These are phyloP conservation scores for Selenicereus undatus DNA, from an alignment of 148 eudicot species.

Conservation along the genomic window DNA sequence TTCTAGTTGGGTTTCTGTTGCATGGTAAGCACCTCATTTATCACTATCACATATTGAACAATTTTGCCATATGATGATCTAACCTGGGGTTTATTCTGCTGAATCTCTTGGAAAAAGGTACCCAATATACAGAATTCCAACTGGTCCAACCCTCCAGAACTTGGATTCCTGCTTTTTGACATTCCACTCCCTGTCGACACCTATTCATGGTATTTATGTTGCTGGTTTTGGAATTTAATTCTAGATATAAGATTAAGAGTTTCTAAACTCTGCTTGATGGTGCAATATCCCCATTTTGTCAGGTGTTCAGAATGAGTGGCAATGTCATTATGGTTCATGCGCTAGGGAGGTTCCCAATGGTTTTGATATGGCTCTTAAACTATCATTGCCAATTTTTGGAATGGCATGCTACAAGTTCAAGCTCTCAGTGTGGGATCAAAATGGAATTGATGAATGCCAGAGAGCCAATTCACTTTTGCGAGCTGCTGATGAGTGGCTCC, in stretches of 20 bases:
- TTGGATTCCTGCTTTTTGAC: constrained; percentile 95
- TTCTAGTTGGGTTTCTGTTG: constrained; percentile 93
- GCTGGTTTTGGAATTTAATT: background rate
- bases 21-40: constrained; percentile 57
- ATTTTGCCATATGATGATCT: background rate
- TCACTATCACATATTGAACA: background rate
- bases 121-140: constrained; percentile 92
- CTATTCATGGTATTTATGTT: constrained; percentile 43
- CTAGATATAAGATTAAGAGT: background rate
- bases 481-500: constrained; percentile 79
- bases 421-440: constrained; percentile 59
- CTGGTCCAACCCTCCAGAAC: constrained; percentile 86
- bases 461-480: constrained; percentile 50
- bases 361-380: constrained; percentile 37
- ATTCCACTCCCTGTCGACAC: constrained; percentile 76
- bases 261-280: constrained; percentile 7
- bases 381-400: constrained; percentile 74
- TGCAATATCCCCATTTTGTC: constrained; percentile 17
- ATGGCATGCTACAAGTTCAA: constrained; percentile 76
- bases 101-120: constrained; percentile 45
- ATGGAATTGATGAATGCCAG: constrained; percentile 41
- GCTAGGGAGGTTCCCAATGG: constrained; percentile 37
- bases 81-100: constrained; percentile 1
- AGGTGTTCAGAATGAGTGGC: constrained; percentile 52
- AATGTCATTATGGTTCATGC: constrained; percentile 31